A percentile compares a stretch with the other conserved stretches of the same genome.
These are phyloP conservation scores for Venturia effusa DNA, from an alignment of 2,329 filamentous ascomycete species.

Conservation along the genomic window DNA sequence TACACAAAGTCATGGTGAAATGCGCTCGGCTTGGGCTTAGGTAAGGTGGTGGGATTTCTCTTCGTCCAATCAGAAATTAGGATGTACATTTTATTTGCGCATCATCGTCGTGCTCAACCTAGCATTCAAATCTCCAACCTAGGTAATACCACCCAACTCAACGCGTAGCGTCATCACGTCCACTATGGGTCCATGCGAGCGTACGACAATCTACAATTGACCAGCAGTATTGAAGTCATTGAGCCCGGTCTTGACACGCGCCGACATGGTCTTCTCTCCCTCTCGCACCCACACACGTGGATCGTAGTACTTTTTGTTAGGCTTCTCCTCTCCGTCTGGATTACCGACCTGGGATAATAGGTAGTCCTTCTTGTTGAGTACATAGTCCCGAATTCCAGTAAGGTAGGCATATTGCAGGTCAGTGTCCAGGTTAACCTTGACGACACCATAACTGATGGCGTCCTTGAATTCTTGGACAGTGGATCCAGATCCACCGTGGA, in stretches of 20 bases:
- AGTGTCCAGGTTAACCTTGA: slow-evolving; percentile 99
- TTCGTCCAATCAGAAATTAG: background rate
- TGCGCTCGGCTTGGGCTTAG: background rate
- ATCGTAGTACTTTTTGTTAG: slow-evolving; percentile 85
- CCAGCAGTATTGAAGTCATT: slow-evolving; percentile 83
- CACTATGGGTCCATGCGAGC: background rate
- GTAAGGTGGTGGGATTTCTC: background rate
- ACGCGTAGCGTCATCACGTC: too few relatives aligned
- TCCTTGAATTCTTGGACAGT: slow-evolving; percentile 81
- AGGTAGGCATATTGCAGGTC: slow-evolving; percentile 96
- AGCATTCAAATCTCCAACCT: background rate
- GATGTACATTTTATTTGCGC: background rate
- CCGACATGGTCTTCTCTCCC: slow-evolving; percentile 94
- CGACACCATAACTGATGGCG: slow-evolving; percentile 85
- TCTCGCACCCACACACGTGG: slow-evolving; percentile 91
- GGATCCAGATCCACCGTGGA: slow-evolving; percentile 95
- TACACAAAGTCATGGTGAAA: background rate
- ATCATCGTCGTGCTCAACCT: background rate
- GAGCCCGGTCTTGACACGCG: slow-evolving; percentile 69
- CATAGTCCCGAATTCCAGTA: slow-evolving; percentile 84
- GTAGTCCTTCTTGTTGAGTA: slow-evolving; percentile 93
- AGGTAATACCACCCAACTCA: background rate
- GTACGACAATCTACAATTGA: slow-evolving; percentile 48
- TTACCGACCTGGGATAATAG: slow-evolving; percentile 79
- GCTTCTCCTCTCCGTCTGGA: slow-evolving; percentile 92